phyloP scores from a whole-genome alignment of 1,139 yeast genomes.

The Yamadazyma pseudoaaseri region DNA sequence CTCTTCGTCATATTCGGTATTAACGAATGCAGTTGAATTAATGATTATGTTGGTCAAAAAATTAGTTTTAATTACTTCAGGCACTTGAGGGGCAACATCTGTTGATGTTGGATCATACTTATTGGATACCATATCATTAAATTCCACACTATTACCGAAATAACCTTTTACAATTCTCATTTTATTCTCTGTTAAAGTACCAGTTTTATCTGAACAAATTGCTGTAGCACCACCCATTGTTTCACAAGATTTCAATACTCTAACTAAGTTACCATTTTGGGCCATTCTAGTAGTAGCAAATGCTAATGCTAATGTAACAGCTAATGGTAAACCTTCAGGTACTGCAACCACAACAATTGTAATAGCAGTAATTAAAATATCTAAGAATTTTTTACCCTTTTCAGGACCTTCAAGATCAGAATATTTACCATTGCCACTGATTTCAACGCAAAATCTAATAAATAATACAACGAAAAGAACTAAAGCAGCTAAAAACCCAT shows the following conservation, averaged over 20 bases:
- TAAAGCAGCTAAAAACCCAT: conserved; percentile 84
- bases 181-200: conserved; percentile 88
- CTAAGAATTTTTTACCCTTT: conserved; percentile 82
- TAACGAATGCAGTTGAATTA: conserved; percentile 90
- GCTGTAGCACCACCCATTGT: conserved; percentile 99
- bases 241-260: conserved; percentile 91
- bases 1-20: conserved; percentile 42
- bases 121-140: conserved; percentile 40
- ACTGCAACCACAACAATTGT: conserved; percentile 96
- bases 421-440: conserved; percentile 52
- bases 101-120: conserved; percentile 26
- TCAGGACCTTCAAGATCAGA: conserved; percentile 55
- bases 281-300: conserved; percentile 99
- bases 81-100: conserved; percentile 31
- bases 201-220: conserved; percentile 95
- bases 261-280: conserved; percentile 91
- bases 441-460: conserved; percentile 68
- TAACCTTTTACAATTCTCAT: conserved; percentile 87
- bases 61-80: conserved; percentile 30
- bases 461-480: conserved; percentile 76
- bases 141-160: conserved; percentile 47
- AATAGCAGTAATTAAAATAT: conserved; percentile 85
- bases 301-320: conserved; percentile 93
- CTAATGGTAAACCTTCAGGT: conserved; percentile 96
- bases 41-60: conserved; percentile 63